Percentiles rank a stretch among this genome's conserved stretches.
These are phyloP conservation scores for Fusarium protoensiforme DNA, from an alignment of 2,329 filamentous ascomycete species.

Conservation along the genomic window DNA sequence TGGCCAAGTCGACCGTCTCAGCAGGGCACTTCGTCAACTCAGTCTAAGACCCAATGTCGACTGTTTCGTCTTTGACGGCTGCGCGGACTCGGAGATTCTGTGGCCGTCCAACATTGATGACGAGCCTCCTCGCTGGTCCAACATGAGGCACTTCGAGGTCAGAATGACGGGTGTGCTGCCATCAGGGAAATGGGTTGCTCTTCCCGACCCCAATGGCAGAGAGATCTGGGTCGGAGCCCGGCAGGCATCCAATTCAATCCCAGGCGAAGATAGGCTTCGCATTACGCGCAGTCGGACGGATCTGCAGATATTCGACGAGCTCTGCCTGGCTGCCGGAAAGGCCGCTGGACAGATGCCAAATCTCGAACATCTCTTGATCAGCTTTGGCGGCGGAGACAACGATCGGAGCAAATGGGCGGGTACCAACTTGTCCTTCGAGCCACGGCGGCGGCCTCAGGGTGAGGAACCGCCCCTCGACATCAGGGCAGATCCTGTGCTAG, in stretches of 20 bases:
- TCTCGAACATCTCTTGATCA: background rate
- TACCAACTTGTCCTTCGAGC: background rate
- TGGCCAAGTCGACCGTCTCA: background rate
- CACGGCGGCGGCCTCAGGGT: background rate
- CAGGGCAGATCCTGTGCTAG: background rate
- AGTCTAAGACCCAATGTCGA: background rate
- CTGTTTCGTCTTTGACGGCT: background rate
- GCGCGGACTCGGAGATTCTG: background rate
- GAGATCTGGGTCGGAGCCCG: background rate
- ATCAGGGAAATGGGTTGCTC: background rate
- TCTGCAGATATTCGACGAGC: background rate
- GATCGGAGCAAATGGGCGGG: background rate
- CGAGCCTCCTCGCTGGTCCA: background rate
- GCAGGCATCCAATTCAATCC: background rate
- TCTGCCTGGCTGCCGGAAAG: background rate
- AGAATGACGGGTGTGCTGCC: background rate
- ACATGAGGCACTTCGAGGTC: background rate
- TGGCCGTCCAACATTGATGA: background rate
- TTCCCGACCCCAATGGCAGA: background rate
- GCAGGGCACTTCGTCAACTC: background rate
- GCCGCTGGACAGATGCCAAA: background rate
- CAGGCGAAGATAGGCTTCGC: background rate
- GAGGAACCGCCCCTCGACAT: background rate
- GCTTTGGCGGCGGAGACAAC: background rate
- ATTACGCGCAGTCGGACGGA: background rate